phyloP scores from a whole-genome alignment of 495 filamentous ascomycete genomes.

The Penicillium psychrofluorescens region DNA sequence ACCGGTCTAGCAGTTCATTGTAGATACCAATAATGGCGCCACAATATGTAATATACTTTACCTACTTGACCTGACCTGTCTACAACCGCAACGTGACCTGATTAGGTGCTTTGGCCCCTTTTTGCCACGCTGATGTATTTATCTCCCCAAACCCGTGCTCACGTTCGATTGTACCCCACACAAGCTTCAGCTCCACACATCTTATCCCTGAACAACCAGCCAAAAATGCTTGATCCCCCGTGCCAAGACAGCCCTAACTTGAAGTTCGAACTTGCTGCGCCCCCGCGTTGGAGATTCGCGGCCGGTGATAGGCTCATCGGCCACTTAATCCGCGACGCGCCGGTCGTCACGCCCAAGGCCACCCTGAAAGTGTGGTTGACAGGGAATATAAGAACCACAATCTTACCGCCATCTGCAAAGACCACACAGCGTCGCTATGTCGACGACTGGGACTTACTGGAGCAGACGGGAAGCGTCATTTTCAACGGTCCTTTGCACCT shows the following conservation, averaged over 20 bases:
- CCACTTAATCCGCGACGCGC: constrained; percentile 3
- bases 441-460: neutral
- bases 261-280: constrained; percentile 8
- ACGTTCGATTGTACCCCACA: too few relatives aligned
- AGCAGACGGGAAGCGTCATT: neutral
- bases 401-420: neutral
- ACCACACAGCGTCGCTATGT: neutral
- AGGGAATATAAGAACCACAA: constrained; percentile 2
- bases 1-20: too few relatives aligned
- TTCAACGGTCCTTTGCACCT: neutral
- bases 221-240: too few relatives aligned
- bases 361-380: constrained; percentile 1
- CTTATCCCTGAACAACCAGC: too few relatives aligned
- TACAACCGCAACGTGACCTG: too few relatives aligned
- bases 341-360: constrained; percentile 8
- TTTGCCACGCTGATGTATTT: too few relatives aligned
- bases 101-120: too few relatives aligned
- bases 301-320: constrained; percentile 13
- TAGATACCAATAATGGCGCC: too few relatives aligned
- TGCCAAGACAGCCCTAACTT: neutral
- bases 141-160: too few relatives aligned
- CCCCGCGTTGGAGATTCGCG: constrained; percentile 4
- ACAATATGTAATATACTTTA: too few relatives aligned
- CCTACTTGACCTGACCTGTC: too few relatives aligned
- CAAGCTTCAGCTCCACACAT: too few relatives aligned